These are phyloP conservation scores for Cladosporium sp. DNA, from an alignment of 2,329 filamentous ascomycete species.

Conservation along the genomic window DNA sequence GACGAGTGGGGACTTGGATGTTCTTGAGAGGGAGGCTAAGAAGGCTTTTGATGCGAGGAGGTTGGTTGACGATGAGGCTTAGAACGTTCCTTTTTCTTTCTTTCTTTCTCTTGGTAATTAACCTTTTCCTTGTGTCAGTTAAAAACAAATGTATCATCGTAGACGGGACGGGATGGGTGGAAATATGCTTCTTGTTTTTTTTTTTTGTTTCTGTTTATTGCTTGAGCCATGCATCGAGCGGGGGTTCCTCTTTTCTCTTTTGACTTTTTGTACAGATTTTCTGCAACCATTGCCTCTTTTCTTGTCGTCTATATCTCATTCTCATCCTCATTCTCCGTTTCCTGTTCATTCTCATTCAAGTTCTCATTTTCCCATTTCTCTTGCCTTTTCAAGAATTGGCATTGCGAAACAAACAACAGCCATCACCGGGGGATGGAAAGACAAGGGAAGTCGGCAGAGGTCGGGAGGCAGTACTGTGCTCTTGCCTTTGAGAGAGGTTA, in stretches of 20 bases:
- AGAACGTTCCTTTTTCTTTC: neutral
- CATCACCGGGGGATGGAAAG: too few relatives aligned
- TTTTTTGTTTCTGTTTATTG: neutral
- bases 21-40: slow-evolving; percentile 52
- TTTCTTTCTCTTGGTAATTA: neutral
- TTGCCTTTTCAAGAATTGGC: neutral
- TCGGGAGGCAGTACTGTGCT: too few relatives aligned
- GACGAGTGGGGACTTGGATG: slow-evolving; percentile 60
- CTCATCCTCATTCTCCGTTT: too few relatives aligned
- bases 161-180: neutral
- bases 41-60: slow-evolving; percentile 41
- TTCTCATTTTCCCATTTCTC: too few relatives aligned
- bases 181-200: neutral
- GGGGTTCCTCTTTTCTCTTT: neutral
- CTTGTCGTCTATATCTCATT: too few relatives aligned
- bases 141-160: neutral
- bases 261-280: neutral
- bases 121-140: too few relatives aligned
- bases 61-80: slow-evolving; percentile 33
- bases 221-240: neutral
- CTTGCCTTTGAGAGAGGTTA: too few relatives aligned
- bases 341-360: neutral
- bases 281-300: too few relatives aligned
- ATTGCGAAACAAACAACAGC: neutral
- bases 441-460: too few relatives aligned